Evolutionary conservation across 2,329 filamentous ascomycete species (phyloP), one percentile per base, ranked within the genome.

Genomic region (Xylaria sp.): DNA sequence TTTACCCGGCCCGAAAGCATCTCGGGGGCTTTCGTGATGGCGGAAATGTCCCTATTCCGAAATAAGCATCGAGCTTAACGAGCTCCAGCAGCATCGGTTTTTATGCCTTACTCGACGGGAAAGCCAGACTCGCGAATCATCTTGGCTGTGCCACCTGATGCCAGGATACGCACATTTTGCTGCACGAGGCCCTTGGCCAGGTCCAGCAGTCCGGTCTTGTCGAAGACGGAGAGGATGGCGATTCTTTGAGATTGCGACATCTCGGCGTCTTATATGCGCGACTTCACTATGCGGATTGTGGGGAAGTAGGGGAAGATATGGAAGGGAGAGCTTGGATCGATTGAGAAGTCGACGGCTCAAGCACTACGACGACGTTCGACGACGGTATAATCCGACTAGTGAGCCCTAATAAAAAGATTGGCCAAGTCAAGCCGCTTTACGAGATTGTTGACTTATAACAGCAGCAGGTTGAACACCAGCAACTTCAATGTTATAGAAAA

Each of bases 91-190:
- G 17, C 38, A 26, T 22, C 39, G 41, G 29, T 40, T 34, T 22
- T 40, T n/a, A n/a, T 76, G 29, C 5, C 88, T 76, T 83, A 95
- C 89, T 97, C 92, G 60, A 99, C 94, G 42, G 90, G 86, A 75
- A 99, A 95, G 44, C 92, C 92, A 66, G 92, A 94, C 74, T 99
- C 94, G 71, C 94, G 88, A 68, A 97, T 96, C 89, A 97, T 89
- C 78, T 88, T 94, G 63, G 94, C 89, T 44, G 94, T 99, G 66
- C 94, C 94, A 56, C 94, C 94, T 53, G 93, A 97, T 50, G 94
- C 94, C 54, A 99, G 83, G 63, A 99, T 88, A 65, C 92, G 90
- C 65, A 96, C 90, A 85, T 94, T 88, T 71, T 95, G 85, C 80
- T 93, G 85, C 70, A 90, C 84, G 46, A 97, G 85, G 66, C 92